phyloP scores from a whole-genome alignment of 2,329 filamentous ascomycete genomes.

The Pseudogymnoascus sp. region DNA sequence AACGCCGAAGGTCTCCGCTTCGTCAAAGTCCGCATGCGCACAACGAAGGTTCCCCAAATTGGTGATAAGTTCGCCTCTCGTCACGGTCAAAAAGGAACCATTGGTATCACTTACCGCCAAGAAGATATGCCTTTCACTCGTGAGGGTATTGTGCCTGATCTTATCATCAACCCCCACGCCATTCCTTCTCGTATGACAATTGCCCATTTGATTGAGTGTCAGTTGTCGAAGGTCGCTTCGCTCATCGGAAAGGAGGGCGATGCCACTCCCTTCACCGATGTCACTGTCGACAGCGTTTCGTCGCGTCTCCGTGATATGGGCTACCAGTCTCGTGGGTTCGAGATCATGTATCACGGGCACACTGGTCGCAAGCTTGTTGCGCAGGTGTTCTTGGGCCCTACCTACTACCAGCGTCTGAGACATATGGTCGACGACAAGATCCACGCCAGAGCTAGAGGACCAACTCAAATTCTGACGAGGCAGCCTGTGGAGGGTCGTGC shows the following conservation, averaged over 20 bases:
- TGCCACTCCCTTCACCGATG: slow-evolving; percentile 94
- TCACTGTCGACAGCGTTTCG: slow-evolving; percentile 91
- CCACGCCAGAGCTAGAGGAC: slow-evolving; percentile 93
- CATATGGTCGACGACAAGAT: slow-evolving; percentile 99
- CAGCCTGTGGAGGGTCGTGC: slow-evolving; percentile 98
- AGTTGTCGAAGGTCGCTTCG: slow-evolving; percentile 90
- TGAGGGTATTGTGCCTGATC: slow-evolving; percentile 84
- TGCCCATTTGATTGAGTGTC: slow-evolving; percentile 98
- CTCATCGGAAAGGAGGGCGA: slow-evolving; percentile 93
- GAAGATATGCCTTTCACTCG: slow-evolving; percentile 98
- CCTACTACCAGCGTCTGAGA: slow-evolving; percentile 95
- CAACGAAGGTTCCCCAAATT: slow-evolving; percentile 96
- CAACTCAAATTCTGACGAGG: slow-evolving; percentile 92
- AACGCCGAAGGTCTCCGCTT: slow-evolving; percentile 92
- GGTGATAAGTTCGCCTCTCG: slow-evolving; percentile 98
- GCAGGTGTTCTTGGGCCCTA: slow-evolving; percentile 94
- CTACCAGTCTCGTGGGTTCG: slow-evolving; percentile 94
- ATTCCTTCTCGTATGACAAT: slow-evolving; percentile 99
- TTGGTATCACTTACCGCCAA: slow-evolving; percentile 94
- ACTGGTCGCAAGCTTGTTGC: slow-evolving; percentile 88
- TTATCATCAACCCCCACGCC: slow-evolving; percentile 98
- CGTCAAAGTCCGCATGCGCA: slow-evolving; percentile 94
- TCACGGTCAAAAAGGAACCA: slow-evolving; percentile 98
- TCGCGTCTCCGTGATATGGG: slow-evolving; percentile 78
- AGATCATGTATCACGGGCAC: slow-evolving; percentile 98